A percentile compares a stretch with the other conserved stretches of the same genome.
Conservation (phyloP, 225 moss, liverwort and hornwort species). For the Pseudisothecium myosuroides region DNA sequence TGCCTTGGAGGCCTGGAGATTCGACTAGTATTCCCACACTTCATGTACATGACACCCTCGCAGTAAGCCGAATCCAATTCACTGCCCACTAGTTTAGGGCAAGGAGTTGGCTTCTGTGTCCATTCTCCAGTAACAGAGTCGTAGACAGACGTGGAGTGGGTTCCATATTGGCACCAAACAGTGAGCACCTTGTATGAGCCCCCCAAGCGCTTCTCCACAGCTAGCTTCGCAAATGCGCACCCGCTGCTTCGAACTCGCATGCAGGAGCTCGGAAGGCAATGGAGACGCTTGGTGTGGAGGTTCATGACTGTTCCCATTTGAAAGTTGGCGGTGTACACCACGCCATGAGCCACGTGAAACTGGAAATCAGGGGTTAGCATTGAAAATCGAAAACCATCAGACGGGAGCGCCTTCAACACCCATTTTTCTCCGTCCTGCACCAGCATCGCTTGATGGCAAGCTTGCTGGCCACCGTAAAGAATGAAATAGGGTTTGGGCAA, state of each 20-base stretch:
- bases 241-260: background rate
- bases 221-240: background rate
- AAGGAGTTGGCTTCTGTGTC: background rate
- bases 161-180: background rate
- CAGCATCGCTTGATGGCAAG: slow-evolving; percentile 17
- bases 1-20: background rate
- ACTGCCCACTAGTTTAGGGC: background rate
- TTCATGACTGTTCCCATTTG: background rate
- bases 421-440: slow-evolving; percentile 3
- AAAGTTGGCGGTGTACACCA: background rate
- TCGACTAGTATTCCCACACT: background rate
- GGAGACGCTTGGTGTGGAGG: slow-evolving; percentile 7
- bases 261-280: background rate
- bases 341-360: background rate
- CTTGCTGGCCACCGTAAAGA: background rate
- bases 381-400: background rate
- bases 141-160: background rate
- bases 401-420: slow-evolving; percentile 9
- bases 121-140: background rate
- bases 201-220: background rate
- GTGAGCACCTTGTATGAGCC: slow-evolving; percentile 1
- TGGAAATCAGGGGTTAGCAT: background rate
- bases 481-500: slow-evolving; percentile 13
- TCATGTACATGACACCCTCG: slow-evolving; percentile 13
- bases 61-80: background rate